phyloP scores from a whole-genome alignment of 73 alveolate species.

The Paramecium biaurelia region DNA sequence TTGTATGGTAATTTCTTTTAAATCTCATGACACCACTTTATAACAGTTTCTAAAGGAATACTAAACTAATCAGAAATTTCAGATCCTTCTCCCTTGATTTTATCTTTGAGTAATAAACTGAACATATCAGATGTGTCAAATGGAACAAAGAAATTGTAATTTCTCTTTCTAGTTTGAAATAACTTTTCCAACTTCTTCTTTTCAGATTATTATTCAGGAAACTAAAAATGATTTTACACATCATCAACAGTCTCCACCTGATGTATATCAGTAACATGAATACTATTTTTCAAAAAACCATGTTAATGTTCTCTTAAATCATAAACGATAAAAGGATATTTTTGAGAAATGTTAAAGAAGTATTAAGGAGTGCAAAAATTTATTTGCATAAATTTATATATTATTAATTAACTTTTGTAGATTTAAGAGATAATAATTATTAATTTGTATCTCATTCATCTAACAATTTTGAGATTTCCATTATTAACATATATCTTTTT shows the following conservation, averaged over 20 bases:
- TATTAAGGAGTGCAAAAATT: constrained; percentile 15
- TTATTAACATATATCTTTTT: too few species aligned
- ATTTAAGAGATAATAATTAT: neutral
- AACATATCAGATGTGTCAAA: constrained; percentile 21
- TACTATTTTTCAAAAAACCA: constrained; percentile 30
- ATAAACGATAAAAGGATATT: constrained; percentile 26
- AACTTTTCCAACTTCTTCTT: neutral
- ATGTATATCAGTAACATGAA: neutral
- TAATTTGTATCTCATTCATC: too few species aligned
- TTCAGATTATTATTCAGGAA: neutral
- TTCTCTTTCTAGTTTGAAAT: constrained; percentile 7
- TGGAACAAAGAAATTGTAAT: constrained; percentile 40
- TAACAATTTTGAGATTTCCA: too few species aligned
- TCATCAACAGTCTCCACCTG: neutral
- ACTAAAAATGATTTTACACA: neutral
- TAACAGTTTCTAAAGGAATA: neutral
- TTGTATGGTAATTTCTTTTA: neutral
- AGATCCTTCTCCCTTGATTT: neutral
- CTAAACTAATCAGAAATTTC: neutral
- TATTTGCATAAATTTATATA: neutral
- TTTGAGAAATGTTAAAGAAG: constrained; percentile 21
- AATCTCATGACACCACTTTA: neutral
- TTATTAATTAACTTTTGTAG: neutral
- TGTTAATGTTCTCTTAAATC: constrained; percentile 17
- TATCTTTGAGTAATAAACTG: neutral